Evolutionary conservation across 2,329 filamentous ascomycete species (phyloP).

Genomic region (Trichophyton verrucosum): DNA sequence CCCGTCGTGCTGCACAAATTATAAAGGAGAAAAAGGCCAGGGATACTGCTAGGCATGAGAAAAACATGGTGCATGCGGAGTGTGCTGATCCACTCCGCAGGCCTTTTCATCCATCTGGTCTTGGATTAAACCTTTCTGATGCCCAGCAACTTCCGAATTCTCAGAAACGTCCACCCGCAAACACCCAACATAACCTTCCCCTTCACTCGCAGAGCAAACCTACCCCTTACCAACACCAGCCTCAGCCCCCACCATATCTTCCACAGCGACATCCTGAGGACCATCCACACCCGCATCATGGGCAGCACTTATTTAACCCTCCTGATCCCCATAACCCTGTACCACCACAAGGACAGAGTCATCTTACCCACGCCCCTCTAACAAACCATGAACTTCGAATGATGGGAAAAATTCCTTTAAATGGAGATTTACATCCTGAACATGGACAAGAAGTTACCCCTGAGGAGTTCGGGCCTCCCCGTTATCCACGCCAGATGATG

Average conservation of each 20-base stretch:
- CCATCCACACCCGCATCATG: slow-evolving; percentile 1
- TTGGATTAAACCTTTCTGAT: not conserved
- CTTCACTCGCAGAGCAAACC: not conserved
- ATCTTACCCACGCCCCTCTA: not conserved
- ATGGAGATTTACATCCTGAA: not conserved
- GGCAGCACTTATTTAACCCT: not conserved
- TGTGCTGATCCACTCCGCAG: not conserved
- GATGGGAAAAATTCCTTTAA: not conserved
- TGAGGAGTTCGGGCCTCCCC: not conserved
- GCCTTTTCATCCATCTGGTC: not conserved
- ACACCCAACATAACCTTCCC: not conserved
- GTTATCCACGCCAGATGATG: not conserved
- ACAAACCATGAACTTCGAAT: not conserved
- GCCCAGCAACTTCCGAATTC: not conserved
- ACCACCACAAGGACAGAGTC: slow-evolving; percentile 4
- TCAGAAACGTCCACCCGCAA: not conserved
- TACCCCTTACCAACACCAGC: not conserved
- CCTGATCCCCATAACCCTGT: not conserved
- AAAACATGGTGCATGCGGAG: not conserved
- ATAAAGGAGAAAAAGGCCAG: not conserved
- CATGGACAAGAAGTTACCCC: not conserved
- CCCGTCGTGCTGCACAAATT: not conserved
- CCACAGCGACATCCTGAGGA: not conserved
- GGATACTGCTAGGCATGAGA: not conserved
- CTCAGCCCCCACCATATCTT: no score